Evolutionary conservation across 345 rosid genomes (phyloP).

Genomic region (Cardamine chenopodiifolia): DNA sequence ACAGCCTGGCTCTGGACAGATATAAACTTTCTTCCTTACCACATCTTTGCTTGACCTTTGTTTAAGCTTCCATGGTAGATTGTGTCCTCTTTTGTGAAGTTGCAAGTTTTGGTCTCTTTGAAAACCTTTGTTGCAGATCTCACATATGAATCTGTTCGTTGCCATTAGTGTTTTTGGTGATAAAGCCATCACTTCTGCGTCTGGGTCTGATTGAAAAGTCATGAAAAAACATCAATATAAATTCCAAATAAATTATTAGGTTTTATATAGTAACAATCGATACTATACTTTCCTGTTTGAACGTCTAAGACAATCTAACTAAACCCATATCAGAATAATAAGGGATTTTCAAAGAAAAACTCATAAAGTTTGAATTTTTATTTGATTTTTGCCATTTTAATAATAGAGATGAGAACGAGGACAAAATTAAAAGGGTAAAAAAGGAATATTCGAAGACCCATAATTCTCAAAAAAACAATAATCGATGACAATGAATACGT

Average conservation of each 20-base stretch:
- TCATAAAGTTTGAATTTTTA: not conserved
- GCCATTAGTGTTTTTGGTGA: slow-evolving; percentile 81
- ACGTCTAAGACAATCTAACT: not conserved
- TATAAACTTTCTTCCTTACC: slow-evolving; percentile 68
- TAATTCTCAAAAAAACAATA: slow-evolving; percentile 7
- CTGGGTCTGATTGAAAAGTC: slow-evolving; percentile 58
- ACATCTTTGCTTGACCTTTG: slow-evolving; percentile 70
- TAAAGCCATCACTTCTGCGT: slow-evolving; percentile 79
- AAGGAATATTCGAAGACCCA: slow-evolving; percentile 18
- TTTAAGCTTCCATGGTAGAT: slow-evolving; percentile 78
- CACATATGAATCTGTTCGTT: slow-evolving; percentile 79
- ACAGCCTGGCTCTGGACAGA: slow-evolving; percentile 80
- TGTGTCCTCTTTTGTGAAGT: slow-evolving; percentile 87
- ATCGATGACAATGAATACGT: not conserved
- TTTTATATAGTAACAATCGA: not conserved
- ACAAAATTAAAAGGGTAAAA: slow-evolving; percentile 23
- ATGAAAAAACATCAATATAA: not conserved
- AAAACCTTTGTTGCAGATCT: slow-evolving; percentile 79
- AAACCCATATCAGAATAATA: not conserved
- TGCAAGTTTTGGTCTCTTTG: slow-evolving; percentile 84
- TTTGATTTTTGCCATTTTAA: slow-evolving; percentile 1
- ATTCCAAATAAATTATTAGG: not conserved
- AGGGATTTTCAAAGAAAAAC: not conserved
- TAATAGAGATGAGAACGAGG: slow-evolving; percentile 8
- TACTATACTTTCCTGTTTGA: not conserved